A percentile compares a stretch with the other conserved stretches of the same genome.
Evolutionary conservation across 169 alveolate genomes (phyloP).

Genomic region (Plasmodium coatneyi): DNA sequence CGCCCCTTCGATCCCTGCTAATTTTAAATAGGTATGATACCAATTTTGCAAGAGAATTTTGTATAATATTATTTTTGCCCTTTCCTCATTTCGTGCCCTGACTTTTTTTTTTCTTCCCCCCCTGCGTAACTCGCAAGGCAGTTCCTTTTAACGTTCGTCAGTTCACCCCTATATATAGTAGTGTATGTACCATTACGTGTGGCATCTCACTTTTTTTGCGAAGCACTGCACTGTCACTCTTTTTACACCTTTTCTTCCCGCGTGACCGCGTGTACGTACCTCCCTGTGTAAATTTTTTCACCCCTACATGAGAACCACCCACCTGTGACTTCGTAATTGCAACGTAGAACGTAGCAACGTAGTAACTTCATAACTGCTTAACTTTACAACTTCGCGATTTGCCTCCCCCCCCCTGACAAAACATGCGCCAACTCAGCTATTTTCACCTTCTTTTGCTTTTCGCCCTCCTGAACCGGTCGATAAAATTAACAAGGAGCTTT

Average conservation of each 20-base stretch:
- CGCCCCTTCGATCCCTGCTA: neutral
- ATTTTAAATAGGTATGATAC: slow-evolving; percentile 34
- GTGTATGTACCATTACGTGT: neutral
- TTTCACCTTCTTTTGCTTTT: slow-evolving; percentile 25
- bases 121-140: neutral
- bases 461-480: slow-evolving; percentile 7
- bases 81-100: neutral
- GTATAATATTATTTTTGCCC: neutral
- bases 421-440: slow-evolving; percentile 24
- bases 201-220: neutral
- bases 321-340: neutral
- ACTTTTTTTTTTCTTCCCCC: neutral
- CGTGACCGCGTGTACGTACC: neutral
- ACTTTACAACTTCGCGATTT: neutral
- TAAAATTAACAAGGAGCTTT: slow-evolving; percentile 41
- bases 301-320: neutral
- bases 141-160: neutral
- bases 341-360: neutral
- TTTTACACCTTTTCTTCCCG: neutral
- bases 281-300: neutral
- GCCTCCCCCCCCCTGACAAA: neutral
- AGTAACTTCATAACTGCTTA: neutral
- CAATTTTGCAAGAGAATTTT: neutral
- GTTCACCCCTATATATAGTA: neutral
- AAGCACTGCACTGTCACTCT: neutral